Evolutionary conservation across 1,284 basidiomycete species (phyloP), one percentile per base, ranked within the genome.

Genomic region (Golubevia sp.): DNA sequence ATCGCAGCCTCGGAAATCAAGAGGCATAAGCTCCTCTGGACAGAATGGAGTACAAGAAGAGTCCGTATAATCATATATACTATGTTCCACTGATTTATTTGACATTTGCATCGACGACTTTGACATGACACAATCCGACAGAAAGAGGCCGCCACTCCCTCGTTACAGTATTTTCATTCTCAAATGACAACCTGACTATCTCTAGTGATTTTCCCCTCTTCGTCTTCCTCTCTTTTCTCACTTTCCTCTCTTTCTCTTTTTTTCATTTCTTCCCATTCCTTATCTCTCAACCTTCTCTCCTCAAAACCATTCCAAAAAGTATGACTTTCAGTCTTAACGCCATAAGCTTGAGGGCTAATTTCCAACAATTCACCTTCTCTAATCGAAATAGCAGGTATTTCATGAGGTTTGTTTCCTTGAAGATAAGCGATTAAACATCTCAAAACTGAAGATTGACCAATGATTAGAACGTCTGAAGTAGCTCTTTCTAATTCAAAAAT

Each of bases 351-450:
- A 5, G 81, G 81, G 7, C 61, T 27, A 27, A 82, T 77, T 58
- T 81, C 81, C 48, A 82, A 68, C 44, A 83, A 62, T 54, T 83
- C 77, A 21, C 80, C 80, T 53, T 81, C 80, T 44, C 76, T 64
- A 13, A 99, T 91, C 83, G 97, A 94, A 62, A 99, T 95, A 1
- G 92, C 93, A 0, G 96, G 97, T 49, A 99, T 97, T 84, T 99
- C 95, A 38, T 91, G 91, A 0, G 96, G 93, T n/a, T 94, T 93
- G 2, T 97, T 87, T 2, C 97, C 96, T 71, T 97, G 94, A 24
- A 80, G 62, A 62, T 82, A 80, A 27, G 86, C 85, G 60, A 88
- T 86, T 48, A 99, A 87, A 85, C 96, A 99, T 25, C 97, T 90
- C 77, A 99, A 95, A 78, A 99, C 97, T n/a, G 93, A 96, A 4